phyloP scores from a whole-genome alignment of 495 filamentous ascomycete species.

The Cryomyces minteri region DNA sequence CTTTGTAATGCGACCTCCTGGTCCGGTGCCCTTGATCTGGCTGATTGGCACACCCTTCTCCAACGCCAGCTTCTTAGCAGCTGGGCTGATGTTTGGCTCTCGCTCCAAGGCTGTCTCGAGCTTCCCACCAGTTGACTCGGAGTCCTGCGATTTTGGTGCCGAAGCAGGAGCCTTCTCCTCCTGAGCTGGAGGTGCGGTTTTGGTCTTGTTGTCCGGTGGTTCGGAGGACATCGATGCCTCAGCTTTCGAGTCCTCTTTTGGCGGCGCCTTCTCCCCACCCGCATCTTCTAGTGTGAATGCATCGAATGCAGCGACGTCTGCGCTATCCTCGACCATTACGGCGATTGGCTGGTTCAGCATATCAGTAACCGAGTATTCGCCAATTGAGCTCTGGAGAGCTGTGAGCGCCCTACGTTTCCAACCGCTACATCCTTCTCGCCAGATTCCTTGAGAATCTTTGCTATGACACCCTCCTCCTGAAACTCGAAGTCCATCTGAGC shows the following conservation, averaged over 20 bases:
- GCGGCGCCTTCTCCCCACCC: conserved; percentile 55
- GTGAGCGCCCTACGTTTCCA: conserved; percentile 62
- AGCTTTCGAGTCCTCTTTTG: conserved; percentile 37
- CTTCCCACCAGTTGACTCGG: conserved; percentile 52
- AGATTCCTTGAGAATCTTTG: conserved; percentile 83
- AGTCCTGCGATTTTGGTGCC: conserved; percentile 37
- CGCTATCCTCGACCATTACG: conserved; percentile 78
- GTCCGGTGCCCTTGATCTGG: conserved; percentile 72
- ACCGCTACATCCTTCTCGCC: conserved; percentile 93
- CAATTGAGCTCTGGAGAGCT: no score
- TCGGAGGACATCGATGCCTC: conserved; percentile 36
- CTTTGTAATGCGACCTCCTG: conserved; percentile 75
- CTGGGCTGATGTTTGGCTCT: conserved; percentile 48
- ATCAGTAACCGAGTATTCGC: not conserved
- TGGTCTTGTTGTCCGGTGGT: conserved; percentile 31
- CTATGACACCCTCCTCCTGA: conserved; percentile 91
- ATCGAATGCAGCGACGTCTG: conserved; percentile 72
- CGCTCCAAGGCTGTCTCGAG: conserved; percentile 73
- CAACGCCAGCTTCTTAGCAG: conserved; percentile 63
- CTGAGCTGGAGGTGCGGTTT: conserved; percentile 33
- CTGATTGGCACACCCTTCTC: conserved; percentile 72
- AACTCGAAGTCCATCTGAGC: conserved; percentile 99
- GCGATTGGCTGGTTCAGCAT: conserved; percentile 61
- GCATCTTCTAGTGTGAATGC: conserved; percentile 79
- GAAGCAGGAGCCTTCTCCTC: conserved; percentile 3